phyloP scores from a whole-genome alignment of 805 yeast genomes.

The Candida vartiovaarae region DNA sequence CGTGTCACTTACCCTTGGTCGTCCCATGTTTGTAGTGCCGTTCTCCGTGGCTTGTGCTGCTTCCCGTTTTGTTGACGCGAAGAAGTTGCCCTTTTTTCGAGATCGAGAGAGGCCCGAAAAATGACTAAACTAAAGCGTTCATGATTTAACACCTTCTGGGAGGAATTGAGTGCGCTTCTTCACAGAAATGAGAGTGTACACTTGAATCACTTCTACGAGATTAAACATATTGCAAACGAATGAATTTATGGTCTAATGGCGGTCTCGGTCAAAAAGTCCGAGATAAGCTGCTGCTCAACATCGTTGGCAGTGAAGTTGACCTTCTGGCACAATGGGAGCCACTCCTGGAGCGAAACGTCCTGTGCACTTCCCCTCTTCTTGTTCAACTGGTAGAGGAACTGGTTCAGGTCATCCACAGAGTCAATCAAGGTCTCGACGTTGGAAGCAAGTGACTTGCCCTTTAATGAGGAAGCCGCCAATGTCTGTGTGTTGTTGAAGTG shows the following conservation, averaged over 20 bases:
- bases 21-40: constrained; percentile 9
- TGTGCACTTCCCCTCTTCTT: constrained; percentile 16
- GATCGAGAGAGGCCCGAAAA: too few species aligned
- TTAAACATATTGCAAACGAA: too few species aligned
- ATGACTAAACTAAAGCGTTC: too few species aligned
- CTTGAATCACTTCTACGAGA: neutral
- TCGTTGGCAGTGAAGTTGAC: constrained; percentile 24
- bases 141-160: too few species aligned
- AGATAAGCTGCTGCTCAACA: constrained; percentile 18
- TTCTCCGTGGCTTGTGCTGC: neutral
- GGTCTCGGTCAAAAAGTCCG: constrained; percentile 18
- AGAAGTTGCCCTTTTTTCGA: too few species aligned
- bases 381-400: constrained; percentile 20
- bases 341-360: constrained; percentile 16
- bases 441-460: constrained; percentile 12
- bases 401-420: constrained; percentile 20
- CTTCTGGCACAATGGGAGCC: constrained; percentile 25
- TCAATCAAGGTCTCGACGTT: constrained; percentile 21
- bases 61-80: too few species aligned
- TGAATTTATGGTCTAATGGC: constrained; percentile 16
- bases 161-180: too few species aligned
- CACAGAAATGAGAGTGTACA: neutral
- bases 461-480: constrained; percentile 14
- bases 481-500: constrained; percentile 15
- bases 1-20: constrained; percentile 21